phyloP scores from a whole-genome alignment of 1,284 basidiomycete genomes.

The Peniophora sp. region DNA sequence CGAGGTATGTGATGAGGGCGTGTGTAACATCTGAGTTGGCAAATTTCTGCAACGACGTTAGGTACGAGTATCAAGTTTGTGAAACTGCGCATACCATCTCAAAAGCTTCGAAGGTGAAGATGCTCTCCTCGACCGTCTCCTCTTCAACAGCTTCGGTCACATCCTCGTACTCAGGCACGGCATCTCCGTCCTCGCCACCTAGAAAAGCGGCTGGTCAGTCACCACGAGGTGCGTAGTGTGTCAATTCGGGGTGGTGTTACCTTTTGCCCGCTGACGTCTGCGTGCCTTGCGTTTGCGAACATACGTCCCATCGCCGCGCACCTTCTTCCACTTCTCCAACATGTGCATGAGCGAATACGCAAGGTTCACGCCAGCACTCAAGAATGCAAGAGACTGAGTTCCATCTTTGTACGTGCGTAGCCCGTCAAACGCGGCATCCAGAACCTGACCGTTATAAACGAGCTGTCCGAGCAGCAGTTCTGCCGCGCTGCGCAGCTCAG shows the following conservation, averaged over 20 bases:
- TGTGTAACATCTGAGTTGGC: constrained; percentile 76
- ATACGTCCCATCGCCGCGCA: constrained; percentile 52
- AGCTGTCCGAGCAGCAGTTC: constrained; percentile 79
- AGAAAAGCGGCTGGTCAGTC: too few relatives aligned
- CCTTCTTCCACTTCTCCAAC: constrained; percentile 82
- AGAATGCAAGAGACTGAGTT: constrained; percentile 64
- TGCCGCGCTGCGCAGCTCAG: constrained; percentile 64
- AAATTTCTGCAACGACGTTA: too few relatives aligned
- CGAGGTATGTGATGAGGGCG: constrained; percentile 75
- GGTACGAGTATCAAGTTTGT: not conserved
- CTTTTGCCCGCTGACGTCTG: constrained; percentile 37
- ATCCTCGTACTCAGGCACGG: constrained; percentile 53
- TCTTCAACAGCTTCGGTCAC: constrained; percentile 39
- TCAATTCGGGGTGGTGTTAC: too few relatives aligned
- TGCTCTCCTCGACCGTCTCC: constrained; percentile 69
- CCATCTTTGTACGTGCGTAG: constrained; percentile 71
- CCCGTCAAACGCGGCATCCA: constrained; percentile 78
- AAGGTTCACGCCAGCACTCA: constrained; percentile 79
- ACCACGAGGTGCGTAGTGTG: too few relatives aligned
- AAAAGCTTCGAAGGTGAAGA: constrained; percentile 85
- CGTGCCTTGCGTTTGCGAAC: constrained; percentile 64
- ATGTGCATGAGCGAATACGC: constrained; percentile 77
- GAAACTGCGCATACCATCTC: constrained; percentile 55
- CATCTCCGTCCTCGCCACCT: constrained; percentile 32
- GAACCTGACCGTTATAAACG: constrained; percentile 88